These are phyloP conservation scores for Eucalyptus cloeziana DNA, from an alignment of 345 rosid species.

Conservation along the genomic window DNA sequence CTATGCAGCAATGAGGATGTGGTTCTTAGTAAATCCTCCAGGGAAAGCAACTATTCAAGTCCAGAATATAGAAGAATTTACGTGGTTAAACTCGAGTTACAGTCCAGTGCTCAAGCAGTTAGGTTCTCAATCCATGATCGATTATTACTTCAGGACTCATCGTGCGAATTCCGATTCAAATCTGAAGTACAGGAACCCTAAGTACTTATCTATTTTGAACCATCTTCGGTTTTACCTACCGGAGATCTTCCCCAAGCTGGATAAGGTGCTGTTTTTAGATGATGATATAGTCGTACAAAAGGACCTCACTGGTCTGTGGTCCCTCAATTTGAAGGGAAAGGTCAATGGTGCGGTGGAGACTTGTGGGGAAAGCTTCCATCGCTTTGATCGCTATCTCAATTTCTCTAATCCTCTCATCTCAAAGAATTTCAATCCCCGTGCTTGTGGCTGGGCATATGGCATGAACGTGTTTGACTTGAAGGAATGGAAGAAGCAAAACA, in stretches of 20 bases:
- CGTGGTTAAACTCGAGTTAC: slow-evolving; percentile 91
- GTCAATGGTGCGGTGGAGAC: slow-evolving; percentile 99
- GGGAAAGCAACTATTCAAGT: slow-evolving; percentile 80
- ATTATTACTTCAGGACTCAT: slow-evolving; percentile 88
- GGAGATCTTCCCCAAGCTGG: slow-evolving; percentile 87
- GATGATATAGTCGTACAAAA: slow-evolving; percentile 93
- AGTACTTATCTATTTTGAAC: slow-evolving; percentile 88
- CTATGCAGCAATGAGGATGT: slow-evolving; percentile 98
- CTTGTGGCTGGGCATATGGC: slow-evolving; percentile 99
- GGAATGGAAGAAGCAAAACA: slow-evolving; percentile 83
- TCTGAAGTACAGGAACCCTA: slow-evolving; percentile 92
- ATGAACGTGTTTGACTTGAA: slow-evolving; percentile 90
- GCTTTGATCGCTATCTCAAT: slow-evolving; percentile 94
- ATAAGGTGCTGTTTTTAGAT: slow-evolving; percentile 84
- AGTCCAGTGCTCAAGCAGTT: slow-evolving; percentile 96
- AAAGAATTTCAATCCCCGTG: slow-evolving; percentile 77
- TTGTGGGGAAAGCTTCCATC: slow-evolving; percentile 93
- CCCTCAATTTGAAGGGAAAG: slow-evolving; percentile 81
- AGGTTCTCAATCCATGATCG: slow-evolving; percentile 76
- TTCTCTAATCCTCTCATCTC: slow-evolving; percentile 92
- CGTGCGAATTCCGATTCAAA: slow-evolving; percentile 61
- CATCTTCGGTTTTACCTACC: slow-evolving; percentile 98
- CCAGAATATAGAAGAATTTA: slow-evolving; percentile 83
- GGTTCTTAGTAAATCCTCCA: slow-evolving; percentile 85
- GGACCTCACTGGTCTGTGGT: slow-evolving; percentile 83